phyloP scores from a whole-genome alignment of 371 early-diverging fungal genomes.

The Mucor velutinosus region DNA sequence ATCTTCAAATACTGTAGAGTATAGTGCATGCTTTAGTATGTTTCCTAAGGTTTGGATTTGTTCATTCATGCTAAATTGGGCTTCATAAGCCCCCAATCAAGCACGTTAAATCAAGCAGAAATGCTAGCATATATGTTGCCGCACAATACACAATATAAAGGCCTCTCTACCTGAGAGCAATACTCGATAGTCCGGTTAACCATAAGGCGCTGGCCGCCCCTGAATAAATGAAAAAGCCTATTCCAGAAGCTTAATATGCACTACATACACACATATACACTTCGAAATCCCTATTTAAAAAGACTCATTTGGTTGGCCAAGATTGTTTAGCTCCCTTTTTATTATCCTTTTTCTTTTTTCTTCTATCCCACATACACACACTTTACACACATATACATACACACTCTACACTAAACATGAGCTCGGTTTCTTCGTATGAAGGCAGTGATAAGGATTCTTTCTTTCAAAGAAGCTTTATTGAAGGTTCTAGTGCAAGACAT shows the following conservation, averaged over 20 bases:
- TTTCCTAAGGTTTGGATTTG: no score
- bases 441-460: slow-evolving; percentile 49
- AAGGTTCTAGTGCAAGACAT: slow-evolving; percentile 26
- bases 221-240: background rate
- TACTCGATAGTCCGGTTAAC: no score
- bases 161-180: no score
- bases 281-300: background rate
- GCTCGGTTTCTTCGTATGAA: slow-evolving; percentile 53
- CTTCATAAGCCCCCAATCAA: no score
- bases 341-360: background rate
- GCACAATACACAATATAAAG: no score
- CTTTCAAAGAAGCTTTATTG: slow-evolving; percentile 33
- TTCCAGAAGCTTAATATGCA: background rate
- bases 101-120: no score
- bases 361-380: background rate
- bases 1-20: no score
- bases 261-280: background rate
- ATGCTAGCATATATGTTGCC: no score
- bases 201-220: background rate
- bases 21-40: no score
- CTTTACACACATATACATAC: no score
- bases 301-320: background rate
- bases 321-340: background rate
- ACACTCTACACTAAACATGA: slow-evolving; percentile 21
- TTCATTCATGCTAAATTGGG: no score